Conservation (phyloP, 1,284 basidiomycete genomes). For the Rhodotorula mucilaginosa region DNA sequence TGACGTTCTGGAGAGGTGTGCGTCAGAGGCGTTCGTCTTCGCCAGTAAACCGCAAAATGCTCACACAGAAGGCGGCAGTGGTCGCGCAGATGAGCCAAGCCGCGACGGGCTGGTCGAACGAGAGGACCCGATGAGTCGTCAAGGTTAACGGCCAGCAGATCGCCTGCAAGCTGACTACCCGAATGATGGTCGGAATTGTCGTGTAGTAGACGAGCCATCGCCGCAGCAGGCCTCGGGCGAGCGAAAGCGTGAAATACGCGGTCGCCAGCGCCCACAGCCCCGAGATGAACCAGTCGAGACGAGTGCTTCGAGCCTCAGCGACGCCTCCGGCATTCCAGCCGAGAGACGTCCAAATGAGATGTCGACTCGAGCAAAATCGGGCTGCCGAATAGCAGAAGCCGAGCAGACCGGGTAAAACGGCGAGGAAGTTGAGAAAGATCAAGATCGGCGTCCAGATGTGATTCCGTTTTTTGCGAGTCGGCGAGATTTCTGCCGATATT, state of each 20-base stretch:
- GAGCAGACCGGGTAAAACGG: conserved; percentile 36
- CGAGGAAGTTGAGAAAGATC: conserved; percentile 35
- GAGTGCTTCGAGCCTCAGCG: conserved; percentile 28
- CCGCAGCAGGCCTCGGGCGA: conserved; percentile 40
- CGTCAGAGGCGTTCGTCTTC: neutral
- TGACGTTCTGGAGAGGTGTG: conserved; percentile 28
- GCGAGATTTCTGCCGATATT: neutral
- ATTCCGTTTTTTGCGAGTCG: neutral
- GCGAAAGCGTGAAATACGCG: conserved; percentile 43
- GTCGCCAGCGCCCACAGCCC: conserved; percentile 42
- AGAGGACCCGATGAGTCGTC: conserved; percentile 40
- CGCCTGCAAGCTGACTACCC: conserved; percentile 42
- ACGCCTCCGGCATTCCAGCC: conserved; percentile 5
- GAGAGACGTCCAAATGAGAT: conserved; percentile 23
- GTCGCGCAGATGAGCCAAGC: conserved; percentile 40
- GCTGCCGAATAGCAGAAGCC: conserved; percentile 38
- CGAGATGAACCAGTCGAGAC: conserved; percentile 43
- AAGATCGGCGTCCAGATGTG: conserved; percentile 24
- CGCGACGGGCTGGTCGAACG: conserved; percentile 39
- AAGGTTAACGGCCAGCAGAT: conserved; percentile 44
- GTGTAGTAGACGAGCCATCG: conserved; percentile 45
- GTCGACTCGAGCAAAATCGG: conserved; percentile 28
- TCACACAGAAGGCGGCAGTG: conserved; percentile 42
- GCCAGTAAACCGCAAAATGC: neutral
- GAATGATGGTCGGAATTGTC: conserved; percentile 40